These are phyloP conservation scores for Candida ovalis DNA, from an alignment of 805 yeast genomes.

Conservation along the genomic window DNA sequence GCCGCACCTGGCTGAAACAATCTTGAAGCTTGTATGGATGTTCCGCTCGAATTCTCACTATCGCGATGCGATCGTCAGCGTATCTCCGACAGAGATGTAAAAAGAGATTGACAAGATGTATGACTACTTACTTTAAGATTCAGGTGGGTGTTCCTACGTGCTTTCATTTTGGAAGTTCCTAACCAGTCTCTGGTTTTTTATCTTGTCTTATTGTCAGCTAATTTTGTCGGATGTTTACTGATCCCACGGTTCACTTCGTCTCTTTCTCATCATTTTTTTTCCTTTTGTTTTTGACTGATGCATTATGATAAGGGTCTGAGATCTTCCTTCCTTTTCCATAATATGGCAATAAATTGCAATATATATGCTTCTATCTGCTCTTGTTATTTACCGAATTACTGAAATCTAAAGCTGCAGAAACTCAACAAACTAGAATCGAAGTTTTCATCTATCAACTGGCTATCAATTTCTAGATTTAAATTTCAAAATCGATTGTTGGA, in stretches of 20 bases:
- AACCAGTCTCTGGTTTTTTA: neutral
- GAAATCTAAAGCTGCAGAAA: neutral
- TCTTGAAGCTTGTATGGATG: too few species aligned
- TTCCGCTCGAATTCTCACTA: too few species aligned
- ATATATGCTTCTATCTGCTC: neutral
- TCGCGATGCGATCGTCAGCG: too few species aligned
- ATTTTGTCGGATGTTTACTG: neutral
- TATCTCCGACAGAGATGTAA: too few species aligned
- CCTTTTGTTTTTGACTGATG: neutral
- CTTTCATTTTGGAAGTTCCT: neutral
- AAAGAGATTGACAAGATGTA: too few species aligned
- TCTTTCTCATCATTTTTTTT: neutral
- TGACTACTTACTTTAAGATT: too few species aligned
- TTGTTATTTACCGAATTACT: neutral
- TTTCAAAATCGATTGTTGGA: too few species aligned
- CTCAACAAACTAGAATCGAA: neutral
- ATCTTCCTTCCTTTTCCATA: neutral
- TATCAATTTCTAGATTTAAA: neutral
- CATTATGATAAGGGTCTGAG: neutral
- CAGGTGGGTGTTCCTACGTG: neutral
- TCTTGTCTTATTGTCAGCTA: neutral
- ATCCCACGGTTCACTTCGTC: neutral
- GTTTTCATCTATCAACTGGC: neutral
- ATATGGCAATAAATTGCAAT: neutral
- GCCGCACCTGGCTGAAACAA: too few species aligned